Conservation (phyloP, 371 early-diverging fungal genomes). For the Gilbertella persicaria region DNA sequence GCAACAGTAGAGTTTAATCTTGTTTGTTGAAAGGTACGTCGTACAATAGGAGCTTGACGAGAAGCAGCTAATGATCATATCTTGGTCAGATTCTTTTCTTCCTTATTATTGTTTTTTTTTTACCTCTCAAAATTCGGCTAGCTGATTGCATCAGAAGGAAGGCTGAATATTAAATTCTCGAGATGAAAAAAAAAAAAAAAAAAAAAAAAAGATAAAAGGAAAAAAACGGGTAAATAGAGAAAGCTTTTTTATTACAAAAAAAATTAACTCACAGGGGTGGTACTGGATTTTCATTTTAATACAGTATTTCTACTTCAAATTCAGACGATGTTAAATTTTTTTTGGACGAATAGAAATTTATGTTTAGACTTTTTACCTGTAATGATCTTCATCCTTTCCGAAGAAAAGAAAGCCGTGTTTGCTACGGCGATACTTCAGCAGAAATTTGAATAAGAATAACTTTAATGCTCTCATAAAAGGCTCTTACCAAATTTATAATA, state of each 20-base stretch:
- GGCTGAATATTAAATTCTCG: neutral
- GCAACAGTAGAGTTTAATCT: slow-evolving; percentile 24
- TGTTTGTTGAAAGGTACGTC: slow-evolving; percentile 21
- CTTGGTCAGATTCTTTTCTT: neutral
- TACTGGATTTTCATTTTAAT: neutral
- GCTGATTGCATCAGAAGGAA: slow-evolving; percentile 12
- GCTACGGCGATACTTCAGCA: no score
- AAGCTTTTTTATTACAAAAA: neutral
- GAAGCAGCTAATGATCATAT: slow-evolving; percentile 11
- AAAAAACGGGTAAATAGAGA: neutral
- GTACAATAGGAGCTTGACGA: slow-evolving; percentile 25
- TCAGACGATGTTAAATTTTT: no score
- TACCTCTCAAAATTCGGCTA: slow-evolving; percentile 17
- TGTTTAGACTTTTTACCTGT: no score
- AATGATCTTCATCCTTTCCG: no score
- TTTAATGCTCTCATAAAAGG: no score
- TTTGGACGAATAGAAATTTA: no score
- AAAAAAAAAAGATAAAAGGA: neutral
- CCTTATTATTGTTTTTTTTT: neutral
- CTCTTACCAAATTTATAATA: no score
- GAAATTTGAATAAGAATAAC: no score
- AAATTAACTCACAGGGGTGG: neutral
- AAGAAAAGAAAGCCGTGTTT: no score
- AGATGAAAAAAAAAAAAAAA: neutral
- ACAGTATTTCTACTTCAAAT: no score